These are phyloP conservation scores for Tolypocladium capitatum DNA, from an alignment of 2,329 filamentous ascomycete genomes.

Conservation along the genomic window DNA sequence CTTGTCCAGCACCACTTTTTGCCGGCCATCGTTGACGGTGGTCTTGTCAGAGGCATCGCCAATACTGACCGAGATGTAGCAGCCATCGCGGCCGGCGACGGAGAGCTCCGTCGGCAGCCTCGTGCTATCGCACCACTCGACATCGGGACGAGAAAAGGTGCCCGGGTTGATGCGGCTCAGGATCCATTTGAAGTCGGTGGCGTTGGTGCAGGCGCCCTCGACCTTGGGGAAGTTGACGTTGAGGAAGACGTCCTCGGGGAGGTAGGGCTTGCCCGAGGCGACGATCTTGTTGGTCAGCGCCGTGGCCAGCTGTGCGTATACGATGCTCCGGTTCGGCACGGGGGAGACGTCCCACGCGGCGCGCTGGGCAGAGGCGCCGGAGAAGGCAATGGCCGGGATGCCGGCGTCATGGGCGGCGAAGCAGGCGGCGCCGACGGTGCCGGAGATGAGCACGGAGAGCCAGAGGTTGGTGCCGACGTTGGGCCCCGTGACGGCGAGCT, in stretches of 20 bases:
- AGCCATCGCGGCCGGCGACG: slow-evolving; percentile 37
- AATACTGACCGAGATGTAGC: slow-evolving; percentile 50
- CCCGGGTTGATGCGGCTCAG: slow-evolving; percentile 47
- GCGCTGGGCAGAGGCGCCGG: slow-evolving; percentile 34
- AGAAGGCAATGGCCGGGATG: slow-evolving; percentile 58
- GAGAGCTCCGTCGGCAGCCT: slow-evolving; percentile 45
- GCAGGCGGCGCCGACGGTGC: slow-evolving; percentile 52
- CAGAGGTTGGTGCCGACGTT: slow-evolving; percentile 49
- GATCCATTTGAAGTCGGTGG: slow-evolving; percentile 48
- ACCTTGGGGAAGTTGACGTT: slow-evolving; percentile 58
- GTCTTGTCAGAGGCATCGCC: slow-evolving; percentile 47
- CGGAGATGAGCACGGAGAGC: slow-evolving; percentile 42
- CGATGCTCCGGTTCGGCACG: slow-evolving; percentile 34
- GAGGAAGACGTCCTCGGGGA: slow-evolving; percentile 46
- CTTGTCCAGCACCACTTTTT: slow-evolving; percentile 18
- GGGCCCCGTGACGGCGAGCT: slow-evolving; percentile 20
- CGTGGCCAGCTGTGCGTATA: slow-evolving; percentile 52
- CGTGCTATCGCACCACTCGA: slow-evolving; percentile 39
- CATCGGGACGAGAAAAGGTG: slow-evolving; percentile 39
- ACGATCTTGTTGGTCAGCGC: slow-evolving; percentile 44
- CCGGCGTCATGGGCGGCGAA: slow-evolving; percentile 40
- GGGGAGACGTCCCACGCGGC: slow-evolving; percentile 42
- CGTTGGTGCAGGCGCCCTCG: slow-evolving; percentile 32
- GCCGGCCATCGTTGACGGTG: slow-evolving; percentile 24
- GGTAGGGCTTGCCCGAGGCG: slow-evolving; percentile 44